Base-by-base conservation (phyloP, 2,329 filamentous ascomycete genomes). In the Aspergillus clavatus region DNA sequence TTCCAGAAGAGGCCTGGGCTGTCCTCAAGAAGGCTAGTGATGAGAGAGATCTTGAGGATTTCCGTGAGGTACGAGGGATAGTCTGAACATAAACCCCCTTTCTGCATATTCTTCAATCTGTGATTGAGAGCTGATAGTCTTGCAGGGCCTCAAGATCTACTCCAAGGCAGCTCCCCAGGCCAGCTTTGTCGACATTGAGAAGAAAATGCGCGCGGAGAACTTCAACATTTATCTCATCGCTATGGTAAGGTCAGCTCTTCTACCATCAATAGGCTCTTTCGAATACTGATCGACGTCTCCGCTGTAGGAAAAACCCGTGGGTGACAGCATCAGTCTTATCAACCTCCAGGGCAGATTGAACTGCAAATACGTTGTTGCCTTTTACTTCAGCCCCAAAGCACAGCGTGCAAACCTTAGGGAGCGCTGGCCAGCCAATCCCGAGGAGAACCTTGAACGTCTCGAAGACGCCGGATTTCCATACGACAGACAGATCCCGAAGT, bases 191-290 rank as follows among this genome's bases (percentile, higher is more conserved):
- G 71, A 72, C 1, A 71, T 81, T 7, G 78, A 80, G 54, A 63
- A 65, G 16, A 71, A 71, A 39, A 71, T 81, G 51, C 76, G 77
- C 7, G 62, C 67, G 5, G 71, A 76, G 4, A 59, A 62, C 1
- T 63, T 73, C 42, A 72, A 68, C 4, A 56, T 79, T 50, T 75
- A 72, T 54, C 60, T 81, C n/a, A 76, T 81, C 50, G 78, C 71
- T 10, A 62, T 75, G 54, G 68, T 76, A 60, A 59, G 57, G 38
- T 5, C 2, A 33, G 14, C 14, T 16, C 8, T 3, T 21, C 12
- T 37, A 5, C 3, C 2, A 5, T 24, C 18, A 1, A 19, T 21
- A 12, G 23, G 5, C 11, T 24, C 18, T n/a, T n/a, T 12, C 21
- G 7, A 18, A 31, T 29, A 27, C 40, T 54, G 18, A 52, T 43